Conservation (phyloP, 116 monocot species). For the Phalaenopsis hybrid region DNA sequence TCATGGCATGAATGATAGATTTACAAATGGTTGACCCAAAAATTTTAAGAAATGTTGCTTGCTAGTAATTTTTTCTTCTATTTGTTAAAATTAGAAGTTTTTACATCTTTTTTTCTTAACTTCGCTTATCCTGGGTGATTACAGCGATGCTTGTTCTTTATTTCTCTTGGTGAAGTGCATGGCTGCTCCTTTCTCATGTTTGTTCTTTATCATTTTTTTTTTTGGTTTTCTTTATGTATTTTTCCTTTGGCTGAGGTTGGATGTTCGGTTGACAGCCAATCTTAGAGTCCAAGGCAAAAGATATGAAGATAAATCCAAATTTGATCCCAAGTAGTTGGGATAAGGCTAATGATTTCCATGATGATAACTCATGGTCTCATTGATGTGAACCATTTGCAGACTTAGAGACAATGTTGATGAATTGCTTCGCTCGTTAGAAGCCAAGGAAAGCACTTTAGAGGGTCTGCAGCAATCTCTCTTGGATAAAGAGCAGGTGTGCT, state of each 20-base stretch:
- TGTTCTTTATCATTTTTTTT: background rate
- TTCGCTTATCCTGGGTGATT: background rate
- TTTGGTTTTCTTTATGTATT: background rate
- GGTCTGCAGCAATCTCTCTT: constrained; percentile 47
- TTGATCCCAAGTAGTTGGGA: constrained; percentile 1
- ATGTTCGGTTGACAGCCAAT: background rate
- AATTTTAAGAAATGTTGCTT: background rate
- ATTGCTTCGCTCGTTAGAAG: constrained; percentile 55
- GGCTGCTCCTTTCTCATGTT: background rate
- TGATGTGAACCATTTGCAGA: constrained; percentile 28
- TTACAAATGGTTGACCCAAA: background rate
- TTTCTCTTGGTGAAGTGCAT: background rate
- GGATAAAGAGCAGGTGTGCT: constrained; percentile 73
- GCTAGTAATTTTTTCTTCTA: background rate
- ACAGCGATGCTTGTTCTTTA: background rate
- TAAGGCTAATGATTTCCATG: background rate
- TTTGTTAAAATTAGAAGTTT: background rate
- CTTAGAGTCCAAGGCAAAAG: background rate
- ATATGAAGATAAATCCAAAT: background rate
- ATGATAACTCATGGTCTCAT: background rate
- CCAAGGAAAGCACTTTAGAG: constrained; percentile 55
- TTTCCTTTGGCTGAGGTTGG: background rate
- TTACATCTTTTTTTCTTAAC: background rate
- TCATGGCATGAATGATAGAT: background rate
- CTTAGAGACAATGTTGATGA: constrained; percentile 79